phyloP scores from a whole-genome alignment of 1,284 basidiomycete species.

The Ceratobasidium sp. region DNA sequence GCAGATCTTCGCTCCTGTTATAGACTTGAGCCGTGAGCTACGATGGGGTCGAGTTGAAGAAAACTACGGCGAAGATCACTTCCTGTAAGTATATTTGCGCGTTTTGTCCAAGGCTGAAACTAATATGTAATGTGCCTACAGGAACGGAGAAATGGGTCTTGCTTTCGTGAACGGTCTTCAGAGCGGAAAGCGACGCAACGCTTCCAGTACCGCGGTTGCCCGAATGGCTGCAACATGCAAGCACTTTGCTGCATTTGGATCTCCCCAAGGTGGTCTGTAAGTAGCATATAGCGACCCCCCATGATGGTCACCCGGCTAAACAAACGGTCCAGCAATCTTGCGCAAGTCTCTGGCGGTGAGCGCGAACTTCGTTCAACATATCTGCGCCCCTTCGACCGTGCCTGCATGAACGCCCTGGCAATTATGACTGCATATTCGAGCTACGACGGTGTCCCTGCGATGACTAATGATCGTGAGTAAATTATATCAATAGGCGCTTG shows the following conservation, averaged over 20 bases:
- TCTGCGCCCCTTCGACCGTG: constrained; percentile 72
- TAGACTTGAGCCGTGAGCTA: constrained; percentile 74
- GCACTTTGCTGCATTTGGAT: constrained; percentile 78
- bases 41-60: constrained; percentile 79
- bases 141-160: constrained; percentile 72
- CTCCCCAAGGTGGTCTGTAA: constrained; percentile 75
- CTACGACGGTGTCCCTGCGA: constrained; percentile 74
- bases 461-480: constrained; percentile 70
- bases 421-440: constrained; percentile 80
- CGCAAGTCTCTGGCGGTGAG: constrained; percentile 75
- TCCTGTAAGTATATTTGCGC: constrained; percentile 59
- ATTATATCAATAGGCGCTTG: neutral
- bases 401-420: constrained; percentile 66
- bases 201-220: constrained; percentile 66
- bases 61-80: constrained; percentile 75
- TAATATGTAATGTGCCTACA: constrained; percentile 48
- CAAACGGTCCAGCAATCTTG: constrained; percentile 65
- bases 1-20: constrained; percentile 75
- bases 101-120: neutral
- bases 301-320: neutral
- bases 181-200: constrained; percentile 67
- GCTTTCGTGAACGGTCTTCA: constrained; percentile 75
- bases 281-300: constrained; percentile 52
- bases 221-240: constrained; percentile 78
- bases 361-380: constrained; percentile 73